phyloP scores from a whole-genome alignment of 2,329 filamentous ascomycete species.

The Fusarium albosuccineum region DNA sequence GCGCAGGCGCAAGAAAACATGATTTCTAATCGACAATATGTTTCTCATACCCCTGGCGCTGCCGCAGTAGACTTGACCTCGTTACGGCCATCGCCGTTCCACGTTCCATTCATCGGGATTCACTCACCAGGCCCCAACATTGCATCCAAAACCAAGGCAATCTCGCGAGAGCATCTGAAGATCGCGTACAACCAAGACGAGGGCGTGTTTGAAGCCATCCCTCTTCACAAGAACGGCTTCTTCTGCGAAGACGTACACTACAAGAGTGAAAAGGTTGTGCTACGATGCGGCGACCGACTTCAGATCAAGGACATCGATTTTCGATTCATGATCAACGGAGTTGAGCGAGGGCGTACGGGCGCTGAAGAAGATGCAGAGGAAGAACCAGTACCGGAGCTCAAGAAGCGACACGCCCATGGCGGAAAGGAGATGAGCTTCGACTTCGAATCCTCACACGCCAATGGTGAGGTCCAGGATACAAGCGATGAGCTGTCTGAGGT shows the following conservation, averaged over 20 bases:
- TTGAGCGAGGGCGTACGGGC: conserved; percentile 68
- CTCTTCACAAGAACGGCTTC: conserved; percentile 75
- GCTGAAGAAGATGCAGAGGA: conserved; percentile 69
- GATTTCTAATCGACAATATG: conserved; percentile 70
- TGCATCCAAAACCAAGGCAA: conserved; percentile 75
- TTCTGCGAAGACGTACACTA: conserved; percentile 74
- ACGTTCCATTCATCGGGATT: conserved; percentile 77
- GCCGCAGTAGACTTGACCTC: conserved; percentile 70
- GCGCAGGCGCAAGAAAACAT: conserved; percentile 57
- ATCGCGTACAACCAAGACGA: conserved; percentile 76
- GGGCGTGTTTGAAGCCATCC: conserved; percentile 74
- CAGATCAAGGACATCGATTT: conserved; percentile 80
- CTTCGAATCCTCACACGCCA: conserved; percentile 73
- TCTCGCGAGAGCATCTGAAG: conserved; percentile 79
- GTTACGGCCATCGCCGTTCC: conserved; percentile 70
- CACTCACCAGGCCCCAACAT: conserved; percentile 76
- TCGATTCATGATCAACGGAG: conserved; percentile 75
- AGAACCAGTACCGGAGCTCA: conserved; percentile 55
- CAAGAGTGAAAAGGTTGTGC: conserved; percentile 65
- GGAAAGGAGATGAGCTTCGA: conserved; percentile 81
- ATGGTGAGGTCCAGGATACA: conserved; percentile 68
- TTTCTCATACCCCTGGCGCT: conserved; percentile 70
- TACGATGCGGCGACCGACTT: conserved; percentile 75
- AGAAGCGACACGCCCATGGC: conserved; percentile 65
- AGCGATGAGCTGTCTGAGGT: conserved; percentile 66